Conservation (phyloP, 2,329 filamentous ascomycete species). For the Apiospora aurea region DNA sequence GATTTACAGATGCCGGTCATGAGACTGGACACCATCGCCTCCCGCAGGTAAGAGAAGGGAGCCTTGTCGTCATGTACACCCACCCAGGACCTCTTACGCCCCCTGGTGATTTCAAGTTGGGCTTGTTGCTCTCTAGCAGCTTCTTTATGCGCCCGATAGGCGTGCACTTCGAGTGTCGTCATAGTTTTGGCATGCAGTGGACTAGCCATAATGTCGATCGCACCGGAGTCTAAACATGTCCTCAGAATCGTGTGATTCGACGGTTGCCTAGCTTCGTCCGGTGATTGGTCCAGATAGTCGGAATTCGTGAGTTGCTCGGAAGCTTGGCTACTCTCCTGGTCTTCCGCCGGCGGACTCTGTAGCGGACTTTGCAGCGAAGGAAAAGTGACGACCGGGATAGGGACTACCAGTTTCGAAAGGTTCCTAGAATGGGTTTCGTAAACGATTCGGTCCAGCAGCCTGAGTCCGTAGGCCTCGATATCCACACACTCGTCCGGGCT, state of each 20-base stretch:
- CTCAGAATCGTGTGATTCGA: conserved; percentile 61
- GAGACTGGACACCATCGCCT: conserved; percentile 91
- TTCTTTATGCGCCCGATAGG: conserved; percentile 82
- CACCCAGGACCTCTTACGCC: conserved; percentile 90
- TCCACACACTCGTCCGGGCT: conserved; percentile 48
- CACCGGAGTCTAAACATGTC: conserved; percentile 83
- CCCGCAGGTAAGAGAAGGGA: conserved; percentile 86
- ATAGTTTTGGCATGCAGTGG: conserved; percentile 78
- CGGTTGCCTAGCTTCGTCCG: conserved; percentile 41
- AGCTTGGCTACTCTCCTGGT: conserved; percentile 32
- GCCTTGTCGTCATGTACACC: conserved; percentile 79
- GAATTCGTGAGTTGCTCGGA: conserved; percentile 24
- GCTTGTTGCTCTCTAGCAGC: conserved; percentile 76
- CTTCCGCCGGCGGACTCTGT: conserved; percentile 39
- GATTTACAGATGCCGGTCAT: conserved; percentile 87
- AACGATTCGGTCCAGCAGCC: conserved; percentile 62
- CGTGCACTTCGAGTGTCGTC: conserved; percentile 80
- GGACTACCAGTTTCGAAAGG: conserved; percentile 63
- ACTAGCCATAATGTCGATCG: conserved; percentile 83
- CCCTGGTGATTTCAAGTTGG: conserved; percentile 74
- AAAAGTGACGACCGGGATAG: conserved; percentile 60
- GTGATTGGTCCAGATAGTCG: conserved; percentile 34
- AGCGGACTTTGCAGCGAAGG: conserved; percentile 40
- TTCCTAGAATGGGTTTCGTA: conserved; percentile 64
- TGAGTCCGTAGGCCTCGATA: conserved; percentile 62